Percentiles rank a stretch among this genome's conserved stretches.
These are phyloP conservation scores for Geotrichum citri-aurantii DNA, from an alignment of 1,139 yeast species.

Conservation along the genomic window DNA sequence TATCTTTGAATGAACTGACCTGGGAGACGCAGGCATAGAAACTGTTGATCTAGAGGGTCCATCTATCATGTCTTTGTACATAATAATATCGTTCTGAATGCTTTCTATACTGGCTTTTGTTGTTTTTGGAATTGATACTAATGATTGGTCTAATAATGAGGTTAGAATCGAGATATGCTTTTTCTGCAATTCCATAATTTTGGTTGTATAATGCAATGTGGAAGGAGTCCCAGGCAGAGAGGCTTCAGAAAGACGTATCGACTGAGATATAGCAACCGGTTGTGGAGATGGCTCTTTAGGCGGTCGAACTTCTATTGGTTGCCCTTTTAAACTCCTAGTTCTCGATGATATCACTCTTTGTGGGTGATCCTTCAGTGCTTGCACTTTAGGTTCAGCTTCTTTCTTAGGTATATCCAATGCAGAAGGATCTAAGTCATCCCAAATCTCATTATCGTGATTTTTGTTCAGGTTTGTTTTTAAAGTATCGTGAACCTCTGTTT, in stretches of 20 bases:
- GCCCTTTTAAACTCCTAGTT: too few species aligned
- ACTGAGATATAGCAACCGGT: background rate
- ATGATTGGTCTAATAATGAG: background rate
- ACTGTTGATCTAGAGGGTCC: background rate
- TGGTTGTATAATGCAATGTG: slow-evolving; percentile 4
- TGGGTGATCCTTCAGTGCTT: background rate
- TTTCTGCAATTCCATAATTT: slow-evolving; percentile 12
- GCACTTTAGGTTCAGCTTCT: background rate
- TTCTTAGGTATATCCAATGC: background rate
- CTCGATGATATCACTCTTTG: background rate
- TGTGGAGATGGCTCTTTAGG: background rate
- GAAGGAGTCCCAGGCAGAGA: background rate
- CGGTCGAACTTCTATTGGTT: background rate
- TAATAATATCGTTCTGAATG: background rate
- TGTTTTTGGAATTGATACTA: background rate
- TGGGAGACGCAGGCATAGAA: background rate
- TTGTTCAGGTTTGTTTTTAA: background rate
- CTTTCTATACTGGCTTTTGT: background rate
- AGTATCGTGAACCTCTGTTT: background rate
- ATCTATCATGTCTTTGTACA: background rate
- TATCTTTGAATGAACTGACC: background rate
- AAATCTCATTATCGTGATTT: too few species aligned
- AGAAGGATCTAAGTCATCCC: too few species aligned
- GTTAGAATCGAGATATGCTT: slow-evolving; percentile 4
- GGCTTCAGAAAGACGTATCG: background rate